Base-by-base conservation (phyloP, 108 stramenopile genomes). In the Cyclotella baltica region DNA sequence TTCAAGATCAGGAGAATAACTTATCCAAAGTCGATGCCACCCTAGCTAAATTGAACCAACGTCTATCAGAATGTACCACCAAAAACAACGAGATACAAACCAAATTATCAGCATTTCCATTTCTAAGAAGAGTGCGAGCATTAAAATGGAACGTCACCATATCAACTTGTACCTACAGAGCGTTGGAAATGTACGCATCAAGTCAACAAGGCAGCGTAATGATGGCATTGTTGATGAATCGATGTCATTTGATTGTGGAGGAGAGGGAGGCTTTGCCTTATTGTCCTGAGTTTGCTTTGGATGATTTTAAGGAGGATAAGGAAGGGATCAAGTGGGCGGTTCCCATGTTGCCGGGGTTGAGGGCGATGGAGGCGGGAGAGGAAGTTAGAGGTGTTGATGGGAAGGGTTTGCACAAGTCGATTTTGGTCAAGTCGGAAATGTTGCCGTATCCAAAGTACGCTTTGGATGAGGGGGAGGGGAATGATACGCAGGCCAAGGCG, bases 211-310 rank as follows among this genome's bases (percentile, higher is more conserved):
- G 20, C 67, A 94, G 53, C n/a, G 86, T 90, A 19, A 96, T 96
- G 93, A 91, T 81, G 52, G 80, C 87, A 13, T 80, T 96, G 74
- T 70, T 96, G 43, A 93, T 91, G 74, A 93, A 83, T 61, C 89
- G 90, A 34, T 96, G 95, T 75, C 91, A 92, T 76, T 70, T 96
- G 65, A 90, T 91, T 68, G 88, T 93, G 23, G 93, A 96, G 78
- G 86, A 80, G 59, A 80, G 95, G 57, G 89, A 94, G 77, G 93
- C 95, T 1, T 61, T 91, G 56, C 92, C 95, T 2, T 91, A 85
- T 75, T 87, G 84, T 31, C 95, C 95, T 0, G 77, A 85, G 36
- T 87, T 85, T 51, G 38, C 93, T 5, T 83, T 93, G 70, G 90
- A 89, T 23, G 95, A 92, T 59, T 55, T 40, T 30, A 46, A 52